Evolutionary conservation across 352 stramenopile genomes (phyloP), one percentile per base, ranked within the genome.

Genomic region (Halophytophthora batemanensis): DNA sequence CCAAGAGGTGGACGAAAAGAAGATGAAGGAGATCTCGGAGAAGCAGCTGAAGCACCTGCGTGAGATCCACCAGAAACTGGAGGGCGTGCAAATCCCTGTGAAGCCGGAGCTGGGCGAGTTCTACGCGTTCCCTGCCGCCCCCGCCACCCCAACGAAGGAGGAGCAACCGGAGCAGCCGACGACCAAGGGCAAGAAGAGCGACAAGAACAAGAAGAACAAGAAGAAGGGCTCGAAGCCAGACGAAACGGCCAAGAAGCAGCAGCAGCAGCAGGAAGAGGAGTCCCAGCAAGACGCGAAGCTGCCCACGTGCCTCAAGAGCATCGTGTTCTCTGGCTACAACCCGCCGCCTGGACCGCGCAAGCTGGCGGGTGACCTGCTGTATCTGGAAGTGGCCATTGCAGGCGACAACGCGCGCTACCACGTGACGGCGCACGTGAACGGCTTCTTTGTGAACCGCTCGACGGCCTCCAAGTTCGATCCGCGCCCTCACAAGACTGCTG

Each of bases 321-420:
- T 98, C 53, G 71, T 89, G 35, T 93, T 97, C 50, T 97, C 87
- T 54, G 93, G 91, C 39, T 98, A 96, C 74, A 97, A 98, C 71
- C 90, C 94, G 29, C 94, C 94, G n/a, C 95, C 96, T 22, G 69
- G 86, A 17, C 83, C 83, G 44, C 91, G 96, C 56, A 90, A 91
- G 58, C 74, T 97, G 23, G 74, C 91, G 0, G 94, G 93, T 35
- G 96, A 99, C 61, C 72, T 98, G 37, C 60, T 97, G 21, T 99
- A 99, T 69, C 63, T 98, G 29, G 90, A 98, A 60, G 81, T 97
- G 23, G 63, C 55, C 33, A 40, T 69, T 6, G 77, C 75, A 19
- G 66, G 86, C 19, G 87, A 97, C 55, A 76, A 76, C 55, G 64
- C 57, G 1, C 64, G 77, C 25, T 79, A 90, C 50, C 71, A 94